Evolutionary conservation across 192 early-diverging fungal species (phyloP), one percentile per base, ranked within the genome.

Genomic region (Geranomyces michiganensis): DNA sequence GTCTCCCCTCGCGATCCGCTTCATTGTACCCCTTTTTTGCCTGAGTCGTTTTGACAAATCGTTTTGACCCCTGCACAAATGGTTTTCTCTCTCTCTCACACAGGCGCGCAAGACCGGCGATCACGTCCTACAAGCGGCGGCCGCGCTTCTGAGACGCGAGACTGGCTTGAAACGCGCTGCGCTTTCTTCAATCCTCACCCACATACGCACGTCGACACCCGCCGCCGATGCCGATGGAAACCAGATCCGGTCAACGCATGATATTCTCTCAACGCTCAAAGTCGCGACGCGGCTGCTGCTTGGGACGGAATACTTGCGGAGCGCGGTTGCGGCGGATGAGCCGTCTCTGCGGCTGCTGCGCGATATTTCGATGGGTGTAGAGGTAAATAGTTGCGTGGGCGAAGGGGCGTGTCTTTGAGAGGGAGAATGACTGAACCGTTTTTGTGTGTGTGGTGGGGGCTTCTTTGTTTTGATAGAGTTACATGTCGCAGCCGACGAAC

Each of bases 241-340:
- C 33, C 65, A 53, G 7, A 48, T 21, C 21, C 65, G 47, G 49
- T 21, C 47, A 1, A 41, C 36, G 36, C 36, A n/a, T 19, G 65
- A 67, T 12, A 27, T 67, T 14, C 48, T 55, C 15, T 24, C 48
- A 19, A 24, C 32, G 14, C 29, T 67, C 15, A 67, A 67, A 21
- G 32, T 67, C 12, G 65, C 49, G 14, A 53, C 65, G 15, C 65
- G 65, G 4, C 30, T 67, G 46, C 13, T 67, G 49, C 49, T 53
- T 14, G 65, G 65, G 30, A 27, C 45, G 22, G 65, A 67, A 32
- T 15, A 2, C 6, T 22, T 48, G 49, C 58, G 58, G 5, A 33
- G 30, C 31, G 17, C 29, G 58, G 58, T 60, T 26, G 29, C 58
- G 31, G 29, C 2, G 31, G 58, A 60, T 19, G 21, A 27, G 58